Evolutionary conservation across 352 stramenopile genomes (phyloP), one percentile per base, ranked within the genome.

Genomic region (Pythium scleroteichum): DNA sequence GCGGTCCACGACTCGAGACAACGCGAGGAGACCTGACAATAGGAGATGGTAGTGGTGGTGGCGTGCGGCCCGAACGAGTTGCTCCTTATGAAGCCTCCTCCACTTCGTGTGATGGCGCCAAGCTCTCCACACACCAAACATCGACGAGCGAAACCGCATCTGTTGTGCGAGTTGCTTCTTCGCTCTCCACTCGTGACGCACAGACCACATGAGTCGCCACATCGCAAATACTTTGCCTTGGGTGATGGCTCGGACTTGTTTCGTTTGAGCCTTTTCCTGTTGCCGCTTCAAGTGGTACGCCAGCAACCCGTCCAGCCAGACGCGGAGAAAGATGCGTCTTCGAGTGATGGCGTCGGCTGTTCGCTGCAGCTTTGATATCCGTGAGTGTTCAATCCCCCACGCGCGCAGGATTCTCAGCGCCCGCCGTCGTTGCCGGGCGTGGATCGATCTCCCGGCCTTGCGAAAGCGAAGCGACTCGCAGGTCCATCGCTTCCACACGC

Each of bases 401-500:
- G 23, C 17, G 22, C 61, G 40, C 46, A 68, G 45, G n/a, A 35
- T 22, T 3, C 54, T 4, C 23, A 69, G 13, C 5, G 48, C 62
- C 1, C 38, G 22, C 13, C 38, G 29, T n/a, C 39, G 32, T 19
- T 51, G 54, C 17, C 26, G 39, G 8, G 16, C 22, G 6, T 59
- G 49, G 4, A 69, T 17, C 2, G 42, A 12, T 3, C 10, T 24
- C 6, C 33, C 47, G 0, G 44, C 55, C 1, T 20, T 9, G 3
- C 42, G 54, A 29, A 56, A 64, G 26, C 55, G 62, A 2, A 35
- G 3, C 9, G 45, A 40, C 1, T 69, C 54, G 12, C 10, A 13
- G 3, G 42, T 38, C 55, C 53, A 62, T 10, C 40, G 44, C 19
- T 39, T 56, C 62, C 62, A 69, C 49, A 57, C 48, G 7, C 24